phyloP scores from a whole-genome alignment of 139 green algal genomes.

The Tetraselmis striata region DNA sequence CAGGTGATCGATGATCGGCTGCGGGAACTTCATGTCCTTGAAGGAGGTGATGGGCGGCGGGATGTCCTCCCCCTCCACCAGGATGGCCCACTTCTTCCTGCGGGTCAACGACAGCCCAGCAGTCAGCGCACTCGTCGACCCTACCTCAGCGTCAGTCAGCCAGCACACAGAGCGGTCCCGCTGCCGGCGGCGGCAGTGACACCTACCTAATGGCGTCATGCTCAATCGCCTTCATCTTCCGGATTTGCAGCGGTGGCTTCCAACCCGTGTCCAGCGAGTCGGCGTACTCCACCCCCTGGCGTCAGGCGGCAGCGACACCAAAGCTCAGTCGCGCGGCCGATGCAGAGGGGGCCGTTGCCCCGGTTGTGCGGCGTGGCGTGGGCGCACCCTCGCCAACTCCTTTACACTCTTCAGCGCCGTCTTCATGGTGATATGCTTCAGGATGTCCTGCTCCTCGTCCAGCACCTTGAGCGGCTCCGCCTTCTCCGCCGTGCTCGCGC shows the following conservation, averaged over 20 bases:
- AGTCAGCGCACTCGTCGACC: constrained; percentile 59
- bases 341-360: too few species aligned
- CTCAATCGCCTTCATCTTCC: constrained; percentile 56
- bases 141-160: constrained; percentile 6
- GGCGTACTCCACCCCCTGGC: constrained; percentile 70
- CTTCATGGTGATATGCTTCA: constrained; percentile 79
- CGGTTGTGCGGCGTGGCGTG: too few species aligned
- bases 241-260: constrained; percentile 77
- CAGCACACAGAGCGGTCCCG: not conserved
- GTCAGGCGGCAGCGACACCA: too few species aligned
- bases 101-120: too few species aligned
- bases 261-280: constrained; percentile 80
- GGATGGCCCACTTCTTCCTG: constrained; percentile 81
- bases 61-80: constrained; percentile 75
- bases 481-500: constrained; percentile 20
- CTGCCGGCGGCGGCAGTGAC: not conserved
- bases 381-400: constrained; percentile 79
- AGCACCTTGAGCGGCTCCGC: constrained; percentile 14
- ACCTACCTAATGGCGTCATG: constrained; percentile 29
- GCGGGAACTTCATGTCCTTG: constrained; percentile 59
- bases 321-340: too few species aligned
- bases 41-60: constrained; percentile 85
- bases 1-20: constrained; percentile 44
- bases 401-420: constrained; percentile 84
- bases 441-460: constrained; percentile 81